Evolutionary conservation across 768 basidiomycete species (phyloP).

Genomic region (Exidia glandulosa): DNA sequence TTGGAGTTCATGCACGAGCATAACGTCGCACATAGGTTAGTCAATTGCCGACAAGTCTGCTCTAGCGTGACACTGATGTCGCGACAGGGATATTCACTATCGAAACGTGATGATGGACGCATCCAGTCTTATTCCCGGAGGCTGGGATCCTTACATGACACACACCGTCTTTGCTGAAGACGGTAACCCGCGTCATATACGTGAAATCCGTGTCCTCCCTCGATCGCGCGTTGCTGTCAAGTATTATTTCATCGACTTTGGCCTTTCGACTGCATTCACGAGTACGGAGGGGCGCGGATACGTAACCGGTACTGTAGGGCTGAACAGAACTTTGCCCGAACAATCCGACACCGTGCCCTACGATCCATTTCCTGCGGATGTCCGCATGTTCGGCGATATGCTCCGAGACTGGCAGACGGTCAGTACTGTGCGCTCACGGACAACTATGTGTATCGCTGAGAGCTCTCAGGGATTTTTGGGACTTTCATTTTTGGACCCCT

Average conservation of each 20-base stretch:
- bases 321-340: background rate
- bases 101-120: background rate
- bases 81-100: background rate
- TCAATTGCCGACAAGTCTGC: background rate
- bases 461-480: too few species aligned
- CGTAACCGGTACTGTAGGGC: background rate
- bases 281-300: background rate
- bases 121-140: background rate
- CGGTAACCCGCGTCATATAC: background rate
- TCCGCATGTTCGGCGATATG: background rate
- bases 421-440: too few species aligned
- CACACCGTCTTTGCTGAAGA: background rate
- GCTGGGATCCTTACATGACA: background rate
- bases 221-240: background rate
- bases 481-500: too few species aligned
- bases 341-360: background rate
- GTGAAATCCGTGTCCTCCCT: background rate
- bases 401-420: background rate
- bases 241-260: background rate
- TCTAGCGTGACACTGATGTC: background rate
- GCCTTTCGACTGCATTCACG: background rate
- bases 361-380: background rate
- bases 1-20: conserved; percentile 5
- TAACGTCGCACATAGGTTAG: conserved; percentile 2
- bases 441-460: too few species aligned